Conservation (phyloP, 257 asterid species). For the Phtheirospermum japonicum region DNA sequence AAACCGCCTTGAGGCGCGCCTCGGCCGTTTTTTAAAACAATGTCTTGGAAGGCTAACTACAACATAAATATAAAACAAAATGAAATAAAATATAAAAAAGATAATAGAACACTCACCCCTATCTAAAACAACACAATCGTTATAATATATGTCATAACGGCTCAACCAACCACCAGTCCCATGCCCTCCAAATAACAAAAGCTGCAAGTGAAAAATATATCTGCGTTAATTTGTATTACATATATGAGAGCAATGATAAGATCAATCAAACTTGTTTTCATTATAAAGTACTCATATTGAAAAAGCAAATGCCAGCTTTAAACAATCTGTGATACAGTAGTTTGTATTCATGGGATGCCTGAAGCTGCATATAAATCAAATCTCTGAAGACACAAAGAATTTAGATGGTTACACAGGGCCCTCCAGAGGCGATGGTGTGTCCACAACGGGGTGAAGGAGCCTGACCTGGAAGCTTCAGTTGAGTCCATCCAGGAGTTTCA, state of each 20-base stretch:
- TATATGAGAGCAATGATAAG: slow-evolving; percentile 13
- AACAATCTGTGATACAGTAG: slow-evolving; percentile 8
- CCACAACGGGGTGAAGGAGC: slow-evolving; percentile 97
- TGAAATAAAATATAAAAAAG: slow-evolving; percentile 5
- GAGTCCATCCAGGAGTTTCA: slow-evolving; percentile 99
- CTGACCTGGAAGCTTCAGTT: slow-evolving; percentile 98
- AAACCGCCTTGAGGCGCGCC: too few relatives aligned
- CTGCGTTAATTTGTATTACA: slow-evolving; percentile 18
- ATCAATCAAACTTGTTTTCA: slow-evolving; percentile 12
- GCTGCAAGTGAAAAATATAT: slow-evolving; percentile 49
- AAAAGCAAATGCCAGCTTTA: slow-evolving; percentile 9
- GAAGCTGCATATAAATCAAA: background rate
- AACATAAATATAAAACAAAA: background rate
- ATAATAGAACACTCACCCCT: slow-evolving; percentile 57
- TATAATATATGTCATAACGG: slow-evolving; percentile 90
- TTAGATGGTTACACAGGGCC: slow-evolving; percentile 60
- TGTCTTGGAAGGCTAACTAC: too few relatives aligned
- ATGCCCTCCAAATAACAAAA: slow-evolving; percentile 96
- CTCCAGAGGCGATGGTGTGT: slow-evolving; percentile 96
- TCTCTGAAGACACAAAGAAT: slow-evolving; percentile 14
- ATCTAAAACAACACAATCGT: slow-evolving; percentile 88
- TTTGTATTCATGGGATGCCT: slow-evolving; percentile 10
- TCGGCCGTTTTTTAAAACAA: too few relatives aligned
- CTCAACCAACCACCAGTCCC: slow-evolving; percentile 99
- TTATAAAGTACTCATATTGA: background rate